These are phyloP conservation scores for Boletellus ananiceps DNA, from an alignment of 768 basidiomycete genomes.

Conservation along the genomic window DNA sequence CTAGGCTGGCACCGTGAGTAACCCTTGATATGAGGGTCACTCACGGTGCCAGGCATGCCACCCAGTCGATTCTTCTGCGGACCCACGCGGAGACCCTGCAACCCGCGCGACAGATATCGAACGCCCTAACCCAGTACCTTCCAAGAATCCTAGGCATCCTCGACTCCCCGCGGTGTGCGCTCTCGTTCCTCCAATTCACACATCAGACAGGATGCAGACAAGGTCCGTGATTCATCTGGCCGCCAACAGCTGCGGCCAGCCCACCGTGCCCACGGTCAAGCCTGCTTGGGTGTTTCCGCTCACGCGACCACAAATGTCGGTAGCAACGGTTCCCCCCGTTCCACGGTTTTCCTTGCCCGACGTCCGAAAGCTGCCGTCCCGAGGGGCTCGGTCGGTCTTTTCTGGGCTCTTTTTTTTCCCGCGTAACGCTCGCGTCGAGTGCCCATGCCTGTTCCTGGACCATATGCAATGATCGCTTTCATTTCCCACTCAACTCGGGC, in stretches of 20 bases:
- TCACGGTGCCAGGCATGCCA: too few species aligned
- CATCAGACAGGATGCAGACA: not conserved
- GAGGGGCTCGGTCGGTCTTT: not conserved
- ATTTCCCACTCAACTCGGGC: not conserved
- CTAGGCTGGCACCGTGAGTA: too few species aligned
- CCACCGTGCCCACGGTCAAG: not conserved
- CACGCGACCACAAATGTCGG: conserved; percentile 1
- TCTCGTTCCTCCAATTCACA: not conserved
- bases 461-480: too few species aligned
- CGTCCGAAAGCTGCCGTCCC: conserved; percentile 1
- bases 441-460: not conserved
- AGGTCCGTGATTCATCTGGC: not conserved
- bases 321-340: not conserved
- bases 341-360: not conserved
- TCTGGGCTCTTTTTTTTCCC: not conserved
- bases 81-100: too few species aligned
- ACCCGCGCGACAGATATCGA: too few species aligned
- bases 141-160: not conserved
- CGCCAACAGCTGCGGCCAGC: too few species aligned
- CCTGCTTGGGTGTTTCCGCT: not conserved
- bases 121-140: too few species aligned
- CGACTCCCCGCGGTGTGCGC: too few species aligned
- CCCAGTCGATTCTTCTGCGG: too few species aligned
- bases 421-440: not conserved
- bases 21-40: too few species aligned